Evolutionary conservation across 345 rosid genomes (phyloP).

Genomic region (Euphorbia lathyris): DNA sequence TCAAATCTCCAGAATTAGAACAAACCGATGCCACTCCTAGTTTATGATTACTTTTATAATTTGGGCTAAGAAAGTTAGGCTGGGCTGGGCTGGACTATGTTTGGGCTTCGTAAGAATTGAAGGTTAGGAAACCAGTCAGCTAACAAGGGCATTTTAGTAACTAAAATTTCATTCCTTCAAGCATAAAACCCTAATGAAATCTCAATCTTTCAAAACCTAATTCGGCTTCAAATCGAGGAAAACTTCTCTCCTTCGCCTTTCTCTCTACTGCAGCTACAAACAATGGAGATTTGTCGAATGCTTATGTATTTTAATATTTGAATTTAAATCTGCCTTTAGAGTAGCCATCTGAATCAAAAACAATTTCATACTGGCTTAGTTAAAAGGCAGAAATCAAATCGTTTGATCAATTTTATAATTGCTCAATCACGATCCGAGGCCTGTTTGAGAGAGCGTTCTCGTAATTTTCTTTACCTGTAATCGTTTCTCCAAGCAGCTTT

Average conservation of each 20-base stretch:
- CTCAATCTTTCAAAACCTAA: not conserved
- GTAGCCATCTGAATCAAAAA: constrained; percentile 17
- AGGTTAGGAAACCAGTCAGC: not conserved
- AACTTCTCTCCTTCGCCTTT: not conserved
- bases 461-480: not conserved
- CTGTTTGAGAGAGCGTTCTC: constrained; percentile 20
- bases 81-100: not conserved
- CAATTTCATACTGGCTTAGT: constrained; percentile 33
- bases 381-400: constrained; percentile 30
- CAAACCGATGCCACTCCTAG: too few species aligned
- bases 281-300: not conserved
- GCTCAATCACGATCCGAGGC: constrained; percentile 4
- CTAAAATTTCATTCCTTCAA: not conserved
- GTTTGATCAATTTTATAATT: not conserved
- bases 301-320: not conserved
- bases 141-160: constrained; percentile 4
- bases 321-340: constrained; percentile 20
- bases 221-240: not conserved
- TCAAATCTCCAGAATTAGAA: too few species aligned
- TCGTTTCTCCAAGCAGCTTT: constrained; percentile 28
- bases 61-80: not conserved
- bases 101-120: not conserved
- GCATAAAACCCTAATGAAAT: constrained; percentile 7
- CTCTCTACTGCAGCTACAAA: not conserved
- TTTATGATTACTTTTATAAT: too few species aligned